phyloP scores from a whole-genome alignment of 306 rosid genomes.

The Leucaena leucocephala region DNA sequence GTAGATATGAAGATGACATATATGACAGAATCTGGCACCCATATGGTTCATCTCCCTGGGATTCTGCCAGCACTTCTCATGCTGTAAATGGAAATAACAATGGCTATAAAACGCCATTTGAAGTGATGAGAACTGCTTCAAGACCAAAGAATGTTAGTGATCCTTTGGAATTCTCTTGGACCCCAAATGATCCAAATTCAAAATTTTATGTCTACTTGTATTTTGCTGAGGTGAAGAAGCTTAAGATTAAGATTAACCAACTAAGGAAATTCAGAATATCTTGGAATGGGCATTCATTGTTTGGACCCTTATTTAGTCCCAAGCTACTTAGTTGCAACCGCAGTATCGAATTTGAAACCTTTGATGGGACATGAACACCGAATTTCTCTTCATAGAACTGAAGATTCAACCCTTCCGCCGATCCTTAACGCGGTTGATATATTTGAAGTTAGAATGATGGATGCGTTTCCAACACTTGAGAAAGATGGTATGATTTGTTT shows the following conservation, averaged over 20 bases:
- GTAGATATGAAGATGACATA: constrained; percentile 61
- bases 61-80: constrained; percentile 43
- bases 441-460: constrained; percentile 42
- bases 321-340: constrained; percentile 36
- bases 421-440: constrained; percentile 70
- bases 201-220: constrained; percentile 55
- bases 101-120: constrained; percentile 57
- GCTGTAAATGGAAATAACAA: constrained; percentile 38
- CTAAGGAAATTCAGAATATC: constrained; percentile 57
- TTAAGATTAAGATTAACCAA: constrained; percentile 43
- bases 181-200: constrained; percentile 38
- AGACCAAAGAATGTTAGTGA: constrained; percentile 43
- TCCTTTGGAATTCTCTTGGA: constrained; percentile 59
- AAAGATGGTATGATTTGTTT: constrained; percentile 56
- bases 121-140: constrained; percentile 60
- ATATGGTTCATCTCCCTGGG: constrained; percentile 45
- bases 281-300: constrained; percentile 64
- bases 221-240: constrained; percentile 62
- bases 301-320: constrained; percentile 45
- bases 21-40: constrained; percentile 66
- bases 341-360: constrained; percentile 44
- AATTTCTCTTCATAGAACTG: constrained; percentile 52
- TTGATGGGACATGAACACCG: constrained; percentile 63
- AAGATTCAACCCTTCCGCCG: constrained; percentile 62
- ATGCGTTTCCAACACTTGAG: constrained; percentile 44